Base-by-base conservation (phyloP, 352 stramenopile genomes). In the Phytophthora megakarya region DNA sequence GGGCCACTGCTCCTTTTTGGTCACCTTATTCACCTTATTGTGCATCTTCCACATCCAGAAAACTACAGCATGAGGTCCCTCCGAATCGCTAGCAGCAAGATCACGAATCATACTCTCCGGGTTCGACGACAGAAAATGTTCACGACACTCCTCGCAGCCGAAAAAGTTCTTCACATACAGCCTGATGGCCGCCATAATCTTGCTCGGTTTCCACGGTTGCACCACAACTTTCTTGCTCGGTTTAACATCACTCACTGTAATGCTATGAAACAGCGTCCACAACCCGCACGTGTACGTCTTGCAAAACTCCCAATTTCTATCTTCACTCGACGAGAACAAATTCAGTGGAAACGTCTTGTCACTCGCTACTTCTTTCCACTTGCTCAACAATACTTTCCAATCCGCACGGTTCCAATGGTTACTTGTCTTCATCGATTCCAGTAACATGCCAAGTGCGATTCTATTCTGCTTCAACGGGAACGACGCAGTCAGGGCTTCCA, bases 41-140 rank as follows among this genome's bases (percentile, higher is more conserved):
- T 96, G 87, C 84, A 92, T 91, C 25, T 70, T 72, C 81, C 86
- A 94, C 40, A 96, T 76, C 85, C 87, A 93, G 37, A 94, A 48
- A 9, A 75, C 53, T 4, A 92, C 67, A 43, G 79, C 75, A 26
- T 76, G 48, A 10, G 75, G 65, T 0, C 79, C 81, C 0, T 78
- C 51, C 15, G 26, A 23, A 39, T 92, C 81, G 19, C 61, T 62
- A 7, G 47, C 50, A 3, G 74, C 76, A 1, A 92, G 37, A 1
- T 75, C 57, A 3, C 66, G 53, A 21, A 95, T 87, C 2, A 78
- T 64, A n/a, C 59, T 78, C 39, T 75, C 70, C 5, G 86, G 80
- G 51, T 96, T 94, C 7, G 76, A 75, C 21, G 64, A 32, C 12
- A 93, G 54, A 25, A 96, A 96, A 68, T 96, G 85, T 33, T 84